Evolutionary conservation across 2,329 filamentous ascomycete species (phyloP), one percentile per base, ranked within the genome.

Genomic region (Akanthomyces muscarius): DNA sequence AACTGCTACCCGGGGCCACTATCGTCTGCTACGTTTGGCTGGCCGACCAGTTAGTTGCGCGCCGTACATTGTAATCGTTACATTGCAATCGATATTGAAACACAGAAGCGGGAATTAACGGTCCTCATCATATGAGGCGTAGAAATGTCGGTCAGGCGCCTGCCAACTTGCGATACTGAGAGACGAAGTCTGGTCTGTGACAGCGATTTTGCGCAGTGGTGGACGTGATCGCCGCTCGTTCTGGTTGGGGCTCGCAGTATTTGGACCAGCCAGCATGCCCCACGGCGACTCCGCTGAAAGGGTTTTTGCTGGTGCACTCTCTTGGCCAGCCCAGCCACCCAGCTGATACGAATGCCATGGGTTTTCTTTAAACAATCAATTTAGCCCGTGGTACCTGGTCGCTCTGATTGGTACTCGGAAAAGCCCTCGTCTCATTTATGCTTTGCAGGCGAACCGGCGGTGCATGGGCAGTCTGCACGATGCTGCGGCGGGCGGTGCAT

Each of bases 211-310:
- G 33, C 6, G 28, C 48, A 5, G 16, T 21, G 50, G 1, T 30
- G 25, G 25, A 52, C 18, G 18, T 8, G 42, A 5, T 45, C 5
- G 38, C 42, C 18, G 41, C 42, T 21, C 8, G 18, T 45, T 6
- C 18, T 56, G 25, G 25, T 33, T 33, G 11, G 52, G 44, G 23
- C 45, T 48, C n/a, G 4, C 8, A 6, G 45, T 16, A 23, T 23
- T 10, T 57, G 10, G 25, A 52, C 57, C 21, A 60, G 23, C 36
- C 45, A 30, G 14, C 28, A 16, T 28, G 48, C 25, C 50, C 48
- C 58, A 45, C 45, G 23, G n/a, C 38, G 58, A 44, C 58, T 38
- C 58, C 58, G 58, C 58, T 45, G 47, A 47, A 25, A 53, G 25
- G 41, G 23, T 28, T 45, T 61, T 38, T 47, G 38, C 25, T 10